Percentiles rank a stretch among this genome's conserved stretches.
Evolutionary conservation across 306 rosid genomes (phyloP).

Genomic region (Begonia loranthoides): DNA sequence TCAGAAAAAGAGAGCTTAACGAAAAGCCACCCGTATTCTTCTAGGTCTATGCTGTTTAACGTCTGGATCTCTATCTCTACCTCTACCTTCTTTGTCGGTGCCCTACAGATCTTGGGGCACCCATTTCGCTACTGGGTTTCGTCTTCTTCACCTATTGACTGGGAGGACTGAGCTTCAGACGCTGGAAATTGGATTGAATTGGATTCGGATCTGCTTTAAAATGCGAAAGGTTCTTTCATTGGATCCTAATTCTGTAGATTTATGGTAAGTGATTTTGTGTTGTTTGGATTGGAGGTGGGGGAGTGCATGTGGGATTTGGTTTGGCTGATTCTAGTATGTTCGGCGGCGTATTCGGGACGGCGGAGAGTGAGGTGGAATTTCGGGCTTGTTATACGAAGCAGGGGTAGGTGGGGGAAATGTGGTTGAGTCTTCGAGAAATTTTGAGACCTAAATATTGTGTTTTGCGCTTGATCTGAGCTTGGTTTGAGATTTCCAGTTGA

Average conservation of each 20-base stretch:
- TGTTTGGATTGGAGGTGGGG: constrained; percentile 20
- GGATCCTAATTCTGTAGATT: constrained; percentile 23
- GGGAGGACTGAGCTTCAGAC: not conserved
- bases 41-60: constrained; percentile 51
- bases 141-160: constrained; percentile 10
- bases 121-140: constrained; percentile 8
- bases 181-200: not conserved
- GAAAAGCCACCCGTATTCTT: not conserved
- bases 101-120: constrained; percentile 40
- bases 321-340: constrained; percentile 35
- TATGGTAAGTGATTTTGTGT: constrained; percentile 32
- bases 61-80: constrained; percentile 5
- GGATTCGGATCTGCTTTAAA: constrained; percentile 15
- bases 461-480: constrained; percentile 25
- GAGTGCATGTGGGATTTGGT: constrained; percentile 66
- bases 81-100: constrained; percentile 53
- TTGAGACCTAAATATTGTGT: constrained; percentile 12
- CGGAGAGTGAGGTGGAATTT: constrained; percentile 48
- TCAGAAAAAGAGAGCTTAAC: not conserved
- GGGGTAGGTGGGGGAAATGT: constrained; percentile 95
- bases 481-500: constrained; percentile 7
- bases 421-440: constrained; percentile 32
- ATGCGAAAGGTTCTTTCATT: constrained; percentile 15
- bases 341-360: constrained; percentile 32
- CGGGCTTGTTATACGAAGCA: constrained; percentile 75